Evolutionary conservation across 2,329 filamentous ascomycete species (phyloP).

Genomic region (Coniochaeta ligniaria): DNA sequence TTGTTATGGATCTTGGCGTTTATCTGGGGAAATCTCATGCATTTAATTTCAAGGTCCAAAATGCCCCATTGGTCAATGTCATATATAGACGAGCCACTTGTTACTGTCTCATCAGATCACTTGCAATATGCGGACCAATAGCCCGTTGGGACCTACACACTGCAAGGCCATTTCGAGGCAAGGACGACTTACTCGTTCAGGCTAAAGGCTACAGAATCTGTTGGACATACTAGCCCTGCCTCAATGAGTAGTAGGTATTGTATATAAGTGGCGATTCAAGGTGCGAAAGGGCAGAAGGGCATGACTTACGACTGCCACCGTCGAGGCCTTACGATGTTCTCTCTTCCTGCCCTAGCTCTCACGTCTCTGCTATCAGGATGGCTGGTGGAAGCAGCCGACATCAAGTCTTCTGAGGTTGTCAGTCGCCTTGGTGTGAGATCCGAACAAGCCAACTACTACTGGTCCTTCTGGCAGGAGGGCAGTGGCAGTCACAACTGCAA

Average conservation of each 20-base stretch:
- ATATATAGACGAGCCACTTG: not conserved
- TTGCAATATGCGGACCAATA: not conserved
- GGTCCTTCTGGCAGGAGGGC: conserved; percentile 35
- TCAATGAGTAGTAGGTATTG: not conserved
- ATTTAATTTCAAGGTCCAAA: not conserved
- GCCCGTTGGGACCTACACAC: not conserved
- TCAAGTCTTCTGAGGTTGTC: not conserved
- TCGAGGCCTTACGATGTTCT: not conserved
- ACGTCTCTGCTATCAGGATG: not conserved
- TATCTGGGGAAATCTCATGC: not conserved
- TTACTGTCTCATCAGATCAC: not conserved
- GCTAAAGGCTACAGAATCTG: not conserved
- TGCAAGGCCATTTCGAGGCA: not conserved
- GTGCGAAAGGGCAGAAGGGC: too few relatives aligned
- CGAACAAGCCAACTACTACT: conserved; percentile 25
- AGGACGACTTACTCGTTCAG: not conserved
- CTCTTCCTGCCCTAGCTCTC: not conserved
- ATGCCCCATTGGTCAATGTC: not conserved
- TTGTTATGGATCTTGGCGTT: not conserved
- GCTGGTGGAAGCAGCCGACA: not conserved
- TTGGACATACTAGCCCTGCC: not conserved
- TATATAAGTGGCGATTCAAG: not conserved
- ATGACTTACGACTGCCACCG: not conserved
- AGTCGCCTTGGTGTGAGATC: not conserved
- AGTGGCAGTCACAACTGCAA: conserved; percentile 30